These are phyloP conservation scores for Cardamine chenopodiifolia DNA, from an alignment of 345 rosid genomes.

Conservation along the genomic window DNA sequence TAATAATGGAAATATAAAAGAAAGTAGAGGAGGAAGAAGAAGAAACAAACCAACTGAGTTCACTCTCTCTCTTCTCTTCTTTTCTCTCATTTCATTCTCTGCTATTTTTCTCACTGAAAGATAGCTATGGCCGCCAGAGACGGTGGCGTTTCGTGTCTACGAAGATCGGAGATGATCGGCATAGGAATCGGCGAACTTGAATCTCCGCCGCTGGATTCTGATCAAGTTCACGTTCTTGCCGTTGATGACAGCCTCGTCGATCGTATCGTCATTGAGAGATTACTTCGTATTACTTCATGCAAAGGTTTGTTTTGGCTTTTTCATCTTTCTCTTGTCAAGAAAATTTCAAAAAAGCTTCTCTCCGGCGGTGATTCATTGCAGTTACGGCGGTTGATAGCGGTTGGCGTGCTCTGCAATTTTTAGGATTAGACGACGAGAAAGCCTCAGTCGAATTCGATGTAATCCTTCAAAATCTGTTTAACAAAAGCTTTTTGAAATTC, in stretches of 20 bases:
- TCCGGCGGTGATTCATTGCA: constrained; percentile 40
- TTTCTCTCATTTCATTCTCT: neutral
- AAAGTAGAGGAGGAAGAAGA: neutral
- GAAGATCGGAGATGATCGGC: constrained; percentile 52
- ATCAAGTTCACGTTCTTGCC: constrained; percentile 83
- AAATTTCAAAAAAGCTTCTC: neutral
- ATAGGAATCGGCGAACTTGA: constrained; percentile 45
- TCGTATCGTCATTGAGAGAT: constrained; percentile 80
- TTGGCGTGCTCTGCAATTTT: constrained; percentile 67
- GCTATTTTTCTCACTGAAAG: neutral
- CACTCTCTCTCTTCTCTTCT: neutral
- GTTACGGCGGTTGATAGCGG: constrained; percentile 96
- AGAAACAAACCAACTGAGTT: neutral
- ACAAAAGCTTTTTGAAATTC: neutral
- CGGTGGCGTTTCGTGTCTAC: constrained; percentile 51
- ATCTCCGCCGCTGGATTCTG: constrained; percentile 46
- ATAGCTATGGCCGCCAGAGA: constrained; percentile 37
- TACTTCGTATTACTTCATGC: constrained; percentile 75
- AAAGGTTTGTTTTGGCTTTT: constrained; percentile 53
- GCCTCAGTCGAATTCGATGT: constrained; percentile 49
- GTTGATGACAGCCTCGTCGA: constrained; percentile 91
- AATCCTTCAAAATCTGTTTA: neutral
- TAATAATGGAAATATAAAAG: neutral
- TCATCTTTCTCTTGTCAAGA: neutral
- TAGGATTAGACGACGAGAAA: constrained; percentile 73